Evolutionary conservation across 2,329 filamentous ascomycete species (phyloP).

Genomic region (Botrytis paeoniae): DNA sequence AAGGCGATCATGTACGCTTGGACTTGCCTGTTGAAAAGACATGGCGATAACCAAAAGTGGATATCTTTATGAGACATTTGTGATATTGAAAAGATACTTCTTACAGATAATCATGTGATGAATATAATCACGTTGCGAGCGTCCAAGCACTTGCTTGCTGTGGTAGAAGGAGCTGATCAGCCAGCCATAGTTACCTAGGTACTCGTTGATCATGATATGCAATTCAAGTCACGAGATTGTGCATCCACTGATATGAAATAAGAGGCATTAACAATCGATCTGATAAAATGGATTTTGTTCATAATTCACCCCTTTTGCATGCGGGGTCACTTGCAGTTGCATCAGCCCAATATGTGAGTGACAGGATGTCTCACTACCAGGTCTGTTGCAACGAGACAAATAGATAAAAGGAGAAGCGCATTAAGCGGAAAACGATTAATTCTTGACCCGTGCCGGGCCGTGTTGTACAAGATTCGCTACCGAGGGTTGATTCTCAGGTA

Average conservation of each 20-base stretch:
- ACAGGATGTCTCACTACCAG: not conserved
- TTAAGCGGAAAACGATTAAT: not conserved
- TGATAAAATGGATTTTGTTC: not conserved
- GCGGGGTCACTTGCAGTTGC: not conserved
- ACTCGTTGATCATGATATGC: not conserved
- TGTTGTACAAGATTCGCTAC: constrained; percentile 10
- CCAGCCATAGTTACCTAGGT: not conserved
- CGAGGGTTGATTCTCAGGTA: constrained; percentile 5
- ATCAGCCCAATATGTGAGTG: not conserved
- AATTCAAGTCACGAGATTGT: not conserved
- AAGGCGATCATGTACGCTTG: not conserved
- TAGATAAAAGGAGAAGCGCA: not conserved
- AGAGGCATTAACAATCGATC: not conserved
- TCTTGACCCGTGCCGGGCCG: not conserved
- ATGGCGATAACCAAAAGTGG: not conserved
- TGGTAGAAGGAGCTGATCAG: not conserved
- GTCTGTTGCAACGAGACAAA: not conserved
- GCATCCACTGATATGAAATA: not conserved
- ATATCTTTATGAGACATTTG: not conserved
- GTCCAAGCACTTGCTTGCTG: not conserved
- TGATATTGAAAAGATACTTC: not conserved
- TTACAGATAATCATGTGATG: not conserved
- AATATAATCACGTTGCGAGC: not conserved
- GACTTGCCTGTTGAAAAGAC: not conserved
- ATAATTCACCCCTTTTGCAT: not conserved